Base-by-base conservation (phyloP, 2,329 filamentous ascomycete genomes). In the Aplosporella prunicola region DNA sequence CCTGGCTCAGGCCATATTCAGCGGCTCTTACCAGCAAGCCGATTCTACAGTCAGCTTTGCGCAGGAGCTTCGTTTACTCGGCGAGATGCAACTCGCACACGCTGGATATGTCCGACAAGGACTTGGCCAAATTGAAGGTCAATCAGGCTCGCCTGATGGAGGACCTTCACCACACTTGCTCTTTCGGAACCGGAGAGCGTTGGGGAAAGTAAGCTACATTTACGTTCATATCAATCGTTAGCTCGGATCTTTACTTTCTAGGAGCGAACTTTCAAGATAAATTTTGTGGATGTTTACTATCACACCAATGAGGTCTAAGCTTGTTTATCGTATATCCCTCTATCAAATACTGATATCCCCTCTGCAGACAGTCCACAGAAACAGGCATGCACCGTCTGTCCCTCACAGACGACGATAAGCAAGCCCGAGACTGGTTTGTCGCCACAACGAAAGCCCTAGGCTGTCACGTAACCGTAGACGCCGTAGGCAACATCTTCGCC, bases 401-500 rank as follows among this genome's bases (percentile, higher is more conserved):
- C 3, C 68, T 89, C 14, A 78, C 78, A 2, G 76, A 87, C 47
- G 65, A 75, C 2, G 84, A 89, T 53, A 82, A 79, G 51, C 59
- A 72, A 48, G 82, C 72, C 9, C 74, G 84, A 25, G 75, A 83
- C 54, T 91, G 83, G 83, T 87, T 91, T 45, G 69, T 78, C 0
- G 56, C 76, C 13, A 78, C 75, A 0, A 76, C 74, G 1, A 60
- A 73, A 48, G 63, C 61, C 0, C 61, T 87, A 0, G 80, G 78
- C 8, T 89, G 83, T 55, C 66, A 68, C 3, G 67, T 82, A 6
- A 78, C 71, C 0, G 58, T 85, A 1, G 84, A 91, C 52, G 66
- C 74, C 17, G 87, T 89, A 74, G 83, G 83, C 14, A 91, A 89
- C 47, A 82, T 81, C 43, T 91, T 89, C 52, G 81, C 82, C 1